These are phyloP conservation scores for Ophiocordyceps australis DNA, from an alignment of 2,329 filamentous ascomycete genomes.

Conservation along the genomic window DNA sequence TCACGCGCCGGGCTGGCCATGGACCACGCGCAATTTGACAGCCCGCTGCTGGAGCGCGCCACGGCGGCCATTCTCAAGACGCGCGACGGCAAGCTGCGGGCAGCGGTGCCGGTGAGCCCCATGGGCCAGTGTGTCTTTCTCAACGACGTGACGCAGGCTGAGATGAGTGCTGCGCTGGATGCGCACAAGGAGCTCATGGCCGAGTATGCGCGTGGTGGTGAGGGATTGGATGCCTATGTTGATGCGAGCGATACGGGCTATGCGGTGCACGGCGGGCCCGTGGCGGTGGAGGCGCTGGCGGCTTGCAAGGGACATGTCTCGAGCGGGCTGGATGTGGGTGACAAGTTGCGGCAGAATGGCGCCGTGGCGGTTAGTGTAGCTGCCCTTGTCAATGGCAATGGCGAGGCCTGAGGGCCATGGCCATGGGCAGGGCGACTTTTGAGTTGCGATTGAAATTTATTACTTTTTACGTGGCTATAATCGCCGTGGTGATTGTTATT, in stretches of 20 bases:
- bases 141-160: constrained; percentile 44
- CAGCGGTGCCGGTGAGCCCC: constrained; percentile 45
- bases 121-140: constrained; percentile 50
- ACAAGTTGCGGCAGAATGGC: no score
- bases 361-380: no score
- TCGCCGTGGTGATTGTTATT: no score
- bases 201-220: constrained; percentile 42
- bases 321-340: no score
- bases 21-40: constrained; percentile 51
- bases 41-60: constrained; percentile 43
- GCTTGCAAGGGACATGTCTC: no score
- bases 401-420: no score
- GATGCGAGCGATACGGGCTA: constrained; percentile 51
- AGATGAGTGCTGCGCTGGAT: constrained; percentile 41
- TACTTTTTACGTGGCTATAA: no score
- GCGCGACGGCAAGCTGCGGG: constrained; percentile 47
- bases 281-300: constrained; percentile 5
- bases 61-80: constrained; percentile 56
- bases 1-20: constrained; percentile 53
- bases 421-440: no score
- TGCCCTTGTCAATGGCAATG: no score
- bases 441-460: no score
- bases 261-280: constrained; percentile 12
- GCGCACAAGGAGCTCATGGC: constrained; percentile 47
- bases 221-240: constrained; percentile 50